Evolutionary conservation across 768 basidiomycete species (phyloP), one percentile per base, ranked within the genome.

Genomic region (Trametes elegans): DNA sequence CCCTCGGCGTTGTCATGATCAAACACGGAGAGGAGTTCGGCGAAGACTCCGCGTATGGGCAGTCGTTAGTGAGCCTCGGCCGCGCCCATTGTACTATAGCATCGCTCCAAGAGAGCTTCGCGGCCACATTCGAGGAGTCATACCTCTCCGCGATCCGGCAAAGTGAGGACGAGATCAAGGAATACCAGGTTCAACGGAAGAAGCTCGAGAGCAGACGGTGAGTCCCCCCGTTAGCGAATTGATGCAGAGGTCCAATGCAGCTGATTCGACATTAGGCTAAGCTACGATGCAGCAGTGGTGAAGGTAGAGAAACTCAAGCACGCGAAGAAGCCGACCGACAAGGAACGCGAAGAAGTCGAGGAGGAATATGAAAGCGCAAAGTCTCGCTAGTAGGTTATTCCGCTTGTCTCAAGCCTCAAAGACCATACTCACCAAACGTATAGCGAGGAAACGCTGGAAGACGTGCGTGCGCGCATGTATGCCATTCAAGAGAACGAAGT

Each of bases 361-460:
- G 88, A 92, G 24, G 94, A 96, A 63, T 72, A 90, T 57, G 81
- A 86, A 39, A 77, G 76, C 28, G 83, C 88, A 11, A 82, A 82
- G 57, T 71, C 83, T 40, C 83, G 91, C 65, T 93, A 90, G 92
- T 93, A 65, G 63, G 84, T 68, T 56, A 59, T 35, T 26, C 32
- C 51, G 46, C n/a, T n/a, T n/a, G n/a, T n/a, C n/a, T n/a, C n/a
- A n/a, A n/a, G n/a, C n/a, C n/a, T n/a, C n/a, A n/a, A n/a, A n/a
- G n/a, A n/a, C n/a, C n/a, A n/a, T n/a, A n/a, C n/a, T n/a, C n/a
- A n/a, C n/a, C n/a, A n/a, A n/a, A n/a, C n/a, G n/a, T n/a, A n/a
- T 61, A 94, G 93, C 62, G 92, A 96, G 53, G 93, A 97, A 70
- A 86, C 87, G 0, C 79, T 84, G 8, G 88, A 93, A 65, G 91